Evolutionary conservation across 148 eudicot species (phyloP).

Genomic region (Rhododendron ferrugineum): DNA sequence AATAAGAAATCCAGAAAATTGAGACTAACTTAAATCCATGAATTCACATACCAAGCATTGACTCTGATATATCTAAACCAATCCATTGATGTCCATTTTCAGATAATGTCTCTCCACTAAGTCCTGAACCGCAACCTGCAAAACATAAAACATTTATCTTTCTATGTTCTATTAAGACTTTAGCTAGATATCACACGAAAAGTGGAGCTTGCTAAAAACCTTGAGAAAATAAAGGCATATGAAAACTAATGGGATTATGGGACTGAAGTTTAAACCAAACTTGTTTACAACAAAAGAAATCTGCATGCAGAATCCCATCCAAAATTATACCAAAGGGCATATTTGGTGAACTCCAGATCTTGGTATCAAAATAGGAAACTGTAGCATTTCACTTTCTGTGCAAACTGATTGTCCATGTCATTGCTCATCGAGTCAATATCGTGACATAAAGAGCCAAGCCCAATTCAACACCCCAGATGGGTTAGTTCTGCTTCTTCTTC

Average conservation of each 20-base stretch:
- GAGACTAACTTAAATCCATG: background rate
- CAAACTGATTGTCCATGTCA: background rate
- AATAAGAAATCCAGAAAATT: background rate
- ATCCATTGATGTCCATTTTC: slow-evolving; percentile 91
- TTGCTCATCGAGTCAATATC: background rate
- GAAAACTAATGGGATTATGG: background rate
- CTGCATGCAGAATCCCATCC: background rate
- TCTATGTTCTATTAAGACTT: background rate
- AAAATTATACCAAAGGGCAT: too few relatives aligned
- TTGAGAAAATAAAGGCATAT: background rate
- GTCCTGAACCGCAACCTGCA: slow-evolving; percentile 95
- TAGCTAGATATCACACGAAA: background rate
- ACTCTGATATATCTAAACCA: slow-evolving; percentile 86
- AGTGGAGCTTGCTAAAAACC: background rate
- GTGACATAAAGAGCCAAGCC: background rate
- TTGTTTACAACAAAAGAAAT: background rate
- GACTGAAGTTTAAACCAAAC: background rate
- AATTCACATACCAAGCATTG: slow-evolving; percentile 71
- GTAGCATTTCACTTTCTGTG: too few relatives aligned
- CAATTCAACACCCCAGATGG: background rate
- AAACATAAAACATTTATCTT: slow-evolving; percentile 4
- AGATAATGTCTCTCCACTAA: slow-evolving; percentile 91
- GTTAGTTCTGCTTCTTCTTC: background rate
- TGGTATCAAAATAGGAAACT: background rate
- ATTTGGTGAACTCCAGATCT: background rate